Conservation (phyloP, 495 filamentous ascomycete species). For the Penicillium salamii region DNA sequence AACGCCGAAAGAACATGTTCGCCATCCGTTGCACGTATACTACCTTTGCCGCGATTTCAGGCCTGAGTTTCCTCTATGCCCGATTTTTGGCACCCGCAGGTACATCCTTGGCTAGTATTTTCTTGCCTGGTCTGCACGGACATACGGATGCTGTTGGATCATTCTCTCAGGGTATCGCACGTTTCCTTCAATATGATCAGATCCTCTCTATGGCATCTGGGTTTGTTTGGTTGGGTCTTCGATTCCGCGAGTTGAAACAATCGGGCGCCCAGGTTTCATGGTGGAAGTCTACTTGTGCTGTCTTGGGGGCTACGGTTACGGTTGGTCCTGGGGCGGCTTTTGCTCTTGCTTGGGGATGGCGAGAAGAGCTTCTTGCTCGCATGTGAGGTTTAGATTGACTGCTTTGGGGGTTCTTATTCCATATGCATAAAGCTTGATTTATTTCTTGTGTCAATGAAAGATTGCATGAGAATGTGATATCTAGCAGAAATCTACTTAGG, state of each 20-base stretch:
- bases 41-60: not conserved
- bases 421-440: too few species aligned
- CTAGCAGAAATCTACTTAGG: too few species aligned
- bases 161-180: slow-evolving; percentile 7
- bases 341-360: slow-evolving; percentile 21
- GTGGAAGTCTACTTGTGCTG: slow-evolving; percentile 2
- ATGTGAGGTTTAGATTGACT: too few species aligned
- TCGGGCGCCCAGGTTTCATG: slow-evolving; percentile 8
- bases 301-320: not conserved
- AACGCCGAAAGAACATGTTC: not conserved
- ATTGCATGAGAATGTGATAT: too few species aligned
- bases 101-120: not conserved
- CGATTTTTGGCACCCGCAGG: slow-evolving; percentile 3
- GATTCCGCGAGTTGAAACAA: slow-evolving; percentile 15
- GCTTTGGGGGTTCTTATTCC: too few species aligned
- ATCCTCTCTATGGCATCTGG: slow-evolving; percentile 8
- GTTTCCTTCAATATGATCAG: slow-evolving; percentile 19
- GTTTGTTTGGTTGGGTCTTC: too few species aligned
- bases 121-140: not conserved
- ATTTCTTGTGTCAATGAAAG: too few species aligned
- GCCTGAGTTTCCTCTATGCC: not conserved
- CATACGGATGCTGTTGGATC: not conserved
- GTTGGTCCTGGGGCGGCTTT: slow-evolving; percentile 20
- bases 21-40: not conserved
- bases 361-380: slow-evolving; percentile 17